phyloP scores from a whole-genome alignment of 139 green algal species.

The Coelastrella sp. region DNA sequence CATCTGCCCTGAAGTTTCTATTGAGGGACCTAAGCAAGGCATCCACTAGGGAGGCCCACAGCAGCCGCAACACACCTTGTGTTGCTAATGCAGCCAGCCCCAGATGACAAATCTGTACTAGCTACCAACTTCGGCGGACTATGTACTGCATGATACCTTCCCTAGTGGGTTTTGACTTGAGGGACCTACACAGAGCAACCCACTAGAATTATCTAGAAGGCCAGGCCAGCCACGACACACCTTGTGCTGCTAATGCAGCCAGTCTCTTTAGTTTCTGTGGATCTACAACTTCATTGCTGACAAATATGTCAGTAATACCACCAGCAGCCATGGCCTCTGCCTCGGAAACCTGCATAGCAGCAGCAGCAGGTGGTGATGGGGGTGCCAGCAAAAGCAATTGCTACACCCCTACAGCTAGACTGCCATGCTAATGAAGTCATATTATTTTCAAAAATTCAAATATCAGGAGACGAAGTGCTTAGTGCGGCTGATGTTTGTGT shows the following conservation, averaged over 20 bases:
- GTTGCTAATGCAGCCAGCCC: too few species aligned
- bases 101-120: conserved; percentile 28
- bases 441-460: too few species aligned
- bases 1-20: too few species aligned
- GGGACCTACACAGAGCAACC: background rate
- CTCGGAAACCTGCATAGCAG: conserved; percentile 56
- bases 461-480: too few species aligned
- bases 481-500: too few species aligned
- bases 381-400: background rate
- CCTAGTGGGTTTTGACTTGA: too few species aligned
- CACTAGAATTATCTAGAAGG: background rate
- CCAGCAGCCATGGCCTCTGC: conserved; percentile 62
- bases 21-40: background rate
- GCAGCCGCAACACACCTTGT: background rate
- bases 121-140: too few species aligned
- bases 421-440: too few species aligned
- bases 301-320: conserved; percentile 57
- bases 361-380: background rate
- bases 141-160: too few species aligned
- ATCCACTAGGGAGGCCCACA: background rate
- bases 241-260: conserved; percentile 50
- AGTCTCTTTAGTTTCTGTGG: conserved; percentile 59
- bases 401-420: background rate
- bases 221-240: background rate
- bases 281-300: conserved; percentile 64